These are phyloP conservation scores for Xylaria sp. DNA, from an alignment of 2,329 filamentous ascomycete genomes.

Conservation along the genomic window DNA sequence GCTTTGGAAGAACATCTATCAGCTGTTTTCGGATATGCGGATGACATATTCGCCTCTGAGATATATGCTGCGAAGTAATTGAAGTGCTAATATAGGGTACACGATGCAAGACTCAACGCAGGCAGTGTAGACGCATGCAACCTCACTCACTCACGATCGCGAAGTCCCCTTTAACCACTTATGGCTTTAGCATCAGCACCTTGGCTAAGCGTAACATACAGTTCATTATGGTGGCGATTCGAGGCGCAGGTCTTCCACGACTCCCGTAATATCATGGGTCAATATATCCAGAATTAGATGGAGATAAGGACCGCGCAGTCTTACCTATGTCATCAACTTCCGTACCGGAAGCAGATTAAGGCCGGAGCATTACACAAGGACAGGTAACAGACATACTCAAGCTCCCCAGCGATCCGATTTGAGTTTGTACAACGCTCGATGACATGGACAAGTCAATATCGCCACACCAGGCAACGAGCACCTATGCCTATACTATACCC, in stretches of 20 bases:
- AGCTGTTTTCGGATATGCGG: background rate
- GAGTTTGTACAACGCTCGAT: constrained; percentile 9
- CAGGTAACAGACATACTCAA: constrained; percentile 1
- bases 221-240: constrained; percentile 1
- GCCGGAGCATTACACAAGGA: background rate
- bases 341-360: background rate
- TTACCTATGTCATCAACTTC: background rate
- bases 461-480: constrained; percentile 20
- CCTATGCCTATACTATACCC: background rate
- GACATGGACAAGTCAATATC: constrained; percentile 8
- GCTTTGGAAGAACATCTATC: background rate
- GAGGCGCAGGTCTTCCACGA: background rate
- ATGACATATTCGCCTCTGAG: constrained; percentile 19
- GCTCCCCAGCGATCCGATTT: constrained; percentile 22
- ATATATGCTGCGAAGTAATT: background rate
- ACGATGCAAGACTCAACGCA: background rate
- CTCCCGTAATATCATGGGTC: background rate
- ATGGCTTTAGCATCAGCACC: background rate
- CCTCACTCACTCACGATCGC: no score
- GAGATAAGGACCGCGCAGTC: constrained; percentile 5
- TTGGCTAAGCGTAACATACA: background rate
- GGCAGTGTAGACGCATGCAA: background rate
- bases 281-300: background rate
- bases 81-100: constrained; percentile 4
- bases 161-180: background rate